Conservation (phyloP, 2,329 filamentous ascomycete genomes). For the Penicillium oxalicum region DNA sequence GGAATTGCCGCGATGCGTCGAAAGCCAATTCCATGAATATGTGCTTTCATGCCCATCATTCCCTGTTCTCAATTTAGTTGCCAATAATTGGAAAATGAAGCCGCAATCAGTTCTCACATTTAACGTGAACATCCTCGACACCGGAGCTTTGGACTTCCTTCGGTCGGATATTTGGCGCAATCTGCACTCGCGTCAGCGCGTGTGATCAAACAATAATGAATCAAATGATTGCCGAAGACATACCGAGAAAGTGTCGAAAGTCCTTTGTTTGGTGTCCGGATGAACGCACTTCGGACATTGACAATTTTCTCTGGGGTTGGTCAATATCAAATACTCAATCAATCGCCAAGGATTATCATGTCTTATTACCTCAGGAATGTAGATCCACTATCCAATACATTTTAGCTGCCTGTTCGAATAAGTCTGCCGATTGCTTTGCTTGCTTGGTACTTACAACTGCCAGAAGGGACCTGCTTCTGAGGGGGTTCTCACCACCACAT, state of each 20-base stretch:
- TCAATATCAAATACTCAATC: not conserved
- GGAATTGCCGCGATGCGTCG: slow-evolving; percentile 34
- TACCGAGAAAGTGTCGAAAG: slow-evolving; percentile 63
- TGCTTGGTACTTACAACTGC: not conserved
- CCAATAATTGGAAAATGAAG: not conserved
- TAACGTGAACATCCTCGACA: slow-evolving; percentile 40
- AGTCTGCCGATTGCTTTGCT: not conserved
- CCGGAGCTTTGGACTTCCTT: slow-evolving; percentile 27
- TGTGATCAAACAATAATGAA: not conserved
- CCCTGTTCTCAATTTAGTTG: slow-evolving; percentile 45
- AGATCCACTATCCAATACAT: slow-evolving; percentile 8
- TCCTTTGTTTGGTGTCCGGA: slow-evolving; percentile 63
- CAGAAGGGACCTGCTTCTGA: not conserved
- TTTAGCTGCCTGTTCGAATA: slow-evolving; percentile 1
- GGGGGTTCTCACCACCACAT: not conserved
- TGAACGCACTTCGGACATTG: slow-evolving; percentile 63
- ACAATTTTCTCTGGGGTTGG: slow-evolving; percentile 59
- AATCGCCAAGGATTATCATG: not conserved
- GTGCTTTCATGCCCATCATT: slow-evolving; percentile 62
- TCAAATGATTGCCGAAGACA: slow-evolving; percentile 9
- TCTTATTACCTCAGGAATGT: slow-evolving; percentile 17
- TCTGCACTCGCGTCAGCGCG: slow-evolving; percentile 30
- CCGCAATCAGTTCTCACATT: slow-evolving; percentile 40
- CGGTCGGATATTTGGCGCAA: slow-evolving; percentile 42
- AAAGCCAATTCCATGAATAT: slow-evolving; percentile 61